phyloP scores from a whole-genome alignment of 148 eudicot genomes.

The Diospyros kaki region DNA sequence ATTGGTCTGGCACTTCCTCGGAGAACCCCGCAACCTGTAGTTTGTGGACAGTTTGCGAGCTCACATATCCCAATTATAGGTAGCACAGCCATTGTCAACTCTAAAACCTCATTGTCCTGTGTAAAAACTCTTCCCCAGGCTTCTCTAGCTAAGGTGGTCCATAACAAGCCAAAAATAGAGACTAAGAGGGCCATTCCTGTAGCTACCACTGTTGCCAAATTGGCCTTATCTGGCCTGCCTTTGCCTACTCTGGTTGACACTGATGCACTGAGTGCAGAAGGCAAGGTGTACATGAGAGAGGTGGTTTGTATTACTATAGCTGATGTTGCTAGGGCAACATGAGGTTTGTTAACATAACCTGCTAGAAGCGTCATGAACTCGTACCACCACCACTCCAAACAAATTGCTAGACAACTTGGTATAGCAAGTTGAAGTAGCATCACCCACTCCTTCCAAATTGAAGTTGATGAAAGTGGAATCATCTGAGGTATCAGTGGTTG shows the following conservation, averaged over 20 bases:
- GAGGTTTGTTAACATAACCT: conserved; percentile 65
- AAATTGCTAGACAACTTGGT: conserved; percentile 71
- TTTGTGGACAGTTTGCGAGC: conserved; percentile 86
- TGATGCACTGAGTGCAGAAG: conserved; percentile 70
- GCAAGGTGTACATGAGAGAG: conserved; percentile 75
- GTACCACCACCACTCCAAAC: conserved; percentile 98
- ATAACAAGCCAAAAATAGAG: conserved; percentile 49
- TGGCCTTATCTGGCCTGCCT: conserved; percentile 61
- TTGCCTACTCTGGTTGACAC: conserved; percentile 81
- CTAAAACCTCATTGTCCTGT: conserved; percentile 53
- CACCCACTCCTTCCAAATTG: conserved; percentile 49
- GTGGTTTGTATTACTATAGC: conserved; percentile 88
- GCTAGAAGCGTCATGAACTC: conserved; percentile 83
- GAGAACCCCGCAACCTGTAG: conserved; percentile 81
- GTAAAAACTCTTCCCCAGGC: conserved; percentile 73
- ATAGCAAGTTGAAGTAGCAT: conserved; percentile 62
- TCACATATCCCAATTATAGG: conserved; percentile 82
- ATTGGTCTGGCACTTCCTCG: conserved; percentile 77
- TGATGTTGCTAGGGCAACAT: conserved; percentile 67
- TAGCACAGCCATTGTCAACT: conserved; percentile 51
- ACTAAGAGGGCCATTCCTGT: conserved; percentile 44
- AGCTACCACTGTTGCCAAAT: conserved; percentile 54
- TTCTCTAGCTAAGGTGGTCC: conserved; percentile 64
- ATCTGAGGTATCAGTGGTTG: conserved; percentile 31
- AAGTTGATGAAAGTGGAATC: conserved; percentile 19